Conservation (phyloP, 2,329 filamentous ascomycete genomes). For the Monosporascus sp. region DNA sequence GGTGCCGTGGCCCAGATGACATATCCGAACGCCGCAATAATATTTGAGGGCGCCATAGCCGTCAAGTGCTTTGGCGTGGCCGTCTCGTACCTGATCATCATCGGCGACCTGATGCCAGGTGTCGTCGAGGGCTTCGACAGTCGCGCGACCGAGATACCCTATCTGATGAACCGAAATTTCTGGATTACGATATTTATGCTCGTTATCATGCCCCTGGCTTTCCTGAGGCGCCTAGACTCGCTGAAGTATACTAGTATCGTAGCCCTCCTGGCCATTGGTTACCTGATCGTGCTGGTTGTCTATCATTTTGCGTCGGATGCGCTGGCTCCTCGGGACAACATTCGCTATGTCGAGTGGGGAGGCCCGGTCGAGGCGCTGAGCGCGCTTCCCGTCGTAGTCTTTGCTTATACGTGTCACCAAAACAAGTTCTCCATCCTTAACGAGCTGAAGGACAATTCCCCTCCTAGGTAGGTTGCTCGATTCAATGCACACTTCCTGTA, state of each 20-base stretch:
- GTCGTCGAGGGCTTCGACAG: constrained; percentile 77
- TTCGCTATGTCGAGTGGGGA: constrained; percentile 73
- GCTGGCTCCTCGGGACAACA: constrained; percentile 63
- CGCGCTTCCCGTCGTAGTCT: constrained; percentile 90
- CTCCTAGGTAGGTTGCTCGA: constrained; percentile 34
- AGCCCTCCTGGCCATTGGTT: constrained; percentile 87
- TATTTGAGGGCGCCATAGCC: constrained; percentile 93
- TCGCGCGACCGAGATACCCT: constrained; percentile 57
- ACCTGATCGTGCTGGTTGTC: constrained; percentile 86
- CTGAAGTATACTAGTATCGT: constrained; percentile 95
- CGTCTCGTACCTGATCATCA: constrained; percentile 97
- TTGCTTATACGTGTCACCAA: constrained; percentile 99
- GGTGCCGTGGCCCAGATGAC: constrained; percentile 96
- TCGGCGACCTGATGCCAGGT: constrained; percentile 95
- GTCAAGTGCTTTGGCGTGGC: constrained; percentile 98
- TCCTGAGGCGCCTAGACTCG: constrained; percentile 84
- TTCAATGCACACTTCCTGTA: not conserved
- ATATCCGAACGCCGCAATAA: constrained; percentile 89
- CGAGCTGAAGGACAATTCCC: constrained; percentile 82
- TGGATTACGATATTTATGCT: constrained; percentile 99
- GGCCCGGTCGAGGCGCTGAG: constrained; percentile 74
- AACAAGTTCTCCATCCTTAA: constrained; percentile 99
- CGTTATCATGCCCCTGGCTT: constrained; percentile 89
- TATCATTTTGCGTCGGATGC: constrained; percentile 86
- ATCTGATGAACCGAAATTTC: constrained; percentile 84